Evolutionary conservation across 805 yeast genomes (phyloP), one percentile per base, ranked within the genome.

Genomic region (Yamadazyma olivae): DNA sequence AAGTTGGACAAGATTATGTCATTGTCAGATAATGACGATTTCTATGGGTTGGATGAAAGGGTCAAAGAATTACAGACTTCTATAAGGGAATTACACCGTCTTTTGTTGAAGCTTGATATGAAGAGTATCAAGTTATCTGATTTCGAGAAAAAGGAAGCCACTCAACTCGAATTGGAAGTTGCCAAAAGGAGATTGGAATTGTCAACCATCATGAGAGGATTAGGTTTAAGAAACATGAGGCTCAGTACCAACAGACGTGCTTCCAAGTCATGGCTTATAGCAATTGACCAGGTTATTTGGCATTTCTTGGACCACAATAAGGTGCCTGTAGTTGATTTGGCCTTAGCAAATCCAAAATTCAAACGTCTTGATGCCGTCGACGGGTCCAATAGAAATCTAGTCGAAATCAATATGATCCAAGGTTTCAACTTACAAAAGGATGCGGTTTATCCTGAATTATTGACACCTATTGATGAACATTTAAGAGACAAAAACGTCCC

Each of bases 271-370:
- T 57, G 61, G 59, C 45, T 42, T 22, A 50, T 63, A 16, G 35
- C 50, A 17, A 78, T 90, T 0, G 89, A 82, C 45, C 82, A 83
- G 41, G 67, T 88, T 27, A 76, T 80, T 27, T 65, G 88, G 57
- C 91, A 84, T 50, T 64, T 90, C 53, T 61, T 88, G 39, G 78
- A 77, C 38, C 76, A 75, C 8, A 57, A 71, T 6, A 61, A 84
- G 17, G 52, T 64, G 12, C 86, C 91, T 8, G 79, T 90, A 47
- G 56, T 87, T 34, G 91, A 83, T 46, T 64, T 88, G 37, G 79
- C 82, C 0, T 51, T 90, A 10, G 80, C 81, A 1, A 70, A 74
- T 21, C 74, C 84, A 2, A 64, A 64, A 19, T 86, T 81, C 57
- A 63, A 75, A 30, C 66, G 95, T 36, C 51, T 81, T 4, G 86